Conservation (phyloP, 257 asterid genomes). For the Gentiana straminea region DNA sequence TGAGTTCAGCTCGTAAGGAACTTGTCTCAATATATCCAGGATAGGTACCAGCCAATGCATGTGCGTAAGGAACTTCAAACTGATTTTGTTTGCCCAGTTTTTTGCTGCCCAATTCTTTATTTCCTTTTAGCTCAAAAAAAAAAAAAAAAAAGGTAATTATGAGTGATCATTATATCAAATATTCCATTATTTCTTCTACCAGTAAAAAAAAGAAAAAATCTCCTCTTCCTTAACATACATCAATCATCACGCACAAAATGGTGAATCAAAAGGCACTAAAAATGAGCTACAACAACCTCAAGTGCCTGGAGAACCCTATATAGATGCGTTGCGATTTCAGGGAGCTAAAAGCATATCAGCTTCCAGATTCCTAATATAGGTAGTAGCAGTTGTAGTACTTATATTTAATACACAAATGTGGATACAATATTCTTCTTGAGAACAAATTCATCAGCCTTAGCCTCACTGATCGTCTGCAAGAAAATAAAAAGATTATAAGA, state of each 20-base stretch:
- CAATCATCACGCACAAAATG: conserved; percentile 8
- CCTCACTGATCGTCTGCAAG: conserved; percentile 58
- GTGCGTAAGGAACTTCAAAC: too few relatives aligned
- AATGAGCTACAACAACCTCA: conserved; percentile 13
- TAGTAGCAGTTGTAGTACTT: too few relatives aligned
- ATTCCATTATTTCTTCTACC: conserved; percentile 1
- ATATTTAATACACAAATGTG: conserved; percentile 30
- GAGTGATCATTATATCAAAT: not conserved
- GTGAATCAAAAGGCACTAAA: conserved; percentile 5
- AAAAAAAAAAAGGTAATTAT: too few relatives aligned
- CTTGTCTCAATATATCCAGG: too few relatives aligned
- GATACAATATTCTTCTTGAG: conserved; percentile 81
- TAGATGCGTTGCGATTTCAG: conserved; percentile 1
- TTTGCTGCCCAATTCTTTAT: too few relatives aligned
- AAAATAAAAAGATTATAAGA: conserved; percentile 8
- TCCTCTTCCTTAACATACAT: not conserved
- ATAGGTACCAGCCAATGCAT: too few relatives aligned
- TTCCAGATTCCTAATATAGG: conserved; percentile 7
- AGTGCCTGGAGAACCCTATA: conserved; percentile 1
- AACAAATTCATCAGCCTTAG: conserved; percentile 77
- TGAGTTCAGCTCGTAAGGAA: too few relatives aligned
- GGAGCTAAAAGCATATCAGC: conserved; percentile 9
- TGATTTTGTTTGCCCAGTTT: too few relatives aligned
- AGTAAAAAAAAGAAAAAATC: not conserved
- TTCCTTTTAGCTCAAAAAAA: too few relatives aligned